Conservation (phyloP, 371 early-diverging fungal species). For the Haplosporangium sp. region DNA sequence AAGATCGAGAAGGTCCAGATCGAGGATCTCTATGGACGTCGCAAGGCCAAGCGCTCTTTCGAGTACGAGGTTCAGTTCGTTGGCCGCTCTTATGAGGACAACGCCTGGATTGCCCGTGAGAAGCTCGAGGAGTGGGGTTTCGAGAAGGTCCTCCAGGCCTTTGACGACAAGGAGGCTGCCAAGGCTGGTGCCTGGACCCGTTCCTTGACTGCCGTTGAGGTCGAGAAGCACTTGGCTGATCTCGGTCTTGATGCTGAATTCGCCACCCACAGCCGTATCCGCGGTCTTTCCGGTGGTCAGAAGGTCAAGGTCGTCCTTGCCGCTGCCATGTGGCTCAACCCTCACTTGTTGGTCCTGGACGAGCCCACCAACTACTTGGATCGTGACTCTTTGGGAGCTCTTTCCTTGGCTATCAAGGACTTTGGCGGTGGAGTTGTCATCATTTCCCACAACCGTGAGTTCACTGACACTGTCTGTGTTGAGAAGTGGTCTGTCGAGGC, state of each 20-base stretch:
- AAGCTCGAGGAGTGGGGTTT: constrained; percentile 77
- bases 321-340: constrained; percentile 82
- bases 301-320: constrained; percentile 45
- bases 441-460: constrained; percentile 82
- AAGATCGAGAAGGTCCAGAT: constrained; percentile 71
- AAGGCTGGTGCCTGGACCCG: constrained; percentile 71
- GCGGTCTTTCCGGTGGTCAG: constrained; percentile 59
- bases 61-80: constrained; percentile 77
- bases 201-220: constrained; percentile 72
- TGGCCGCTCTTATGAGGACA: constrained; percentile 69
- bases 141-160: constrained; percentile 71
- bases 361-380: constrained; percentile 93
- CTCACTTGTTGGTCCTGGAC: constrained; percentile 90
- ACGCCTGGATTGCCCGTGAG: constrained; percentile 79
- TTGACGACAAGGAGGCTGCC: constrained; percentile 75
- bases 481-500: constrained; percentile 83
- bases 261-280: constrained; percentile 65
- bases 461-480: constrained; percentile 74
- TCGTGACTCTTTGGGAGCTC: constrained; percentile 80
- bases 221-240: constrained; percentile 78
- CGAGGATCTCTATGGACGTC: constrained; percentile 71
- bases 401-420: constrained; percentile 72
- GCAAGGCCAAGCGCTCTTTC: constrained; percentile 76
- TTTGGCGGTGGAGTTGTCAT: constrained; percentile 84
- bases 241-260: constrained; percentile 72